phyloP scores from a whole-genome alignment of 2,329 filamentous ascomycete genomes.

The Monosporascus cannonballus region DNA sequence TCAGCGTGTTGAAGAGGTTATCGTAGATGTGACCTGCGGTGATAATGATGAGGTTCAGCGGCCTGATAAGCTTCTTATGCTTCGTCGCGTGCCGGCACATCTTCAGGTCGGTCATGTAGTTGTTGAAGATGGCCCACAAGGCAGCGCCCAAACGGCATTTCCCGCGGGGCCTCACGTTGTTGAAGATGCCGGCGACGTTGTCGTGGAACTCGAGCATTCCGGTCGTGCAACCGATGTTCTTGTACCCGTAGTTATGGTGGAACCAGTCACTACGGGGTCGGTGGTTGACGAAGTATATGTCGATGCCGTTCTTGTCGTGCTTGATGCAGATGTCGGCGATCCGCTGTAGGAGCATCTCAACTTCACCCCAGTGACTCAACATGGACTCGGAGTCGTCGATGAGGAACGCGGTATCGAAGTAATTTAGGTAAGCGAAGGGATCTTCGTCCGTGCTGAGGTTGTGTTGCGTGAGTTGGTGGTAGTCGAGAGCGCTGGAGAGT shows the following conservation, averaged over 20 bases:
- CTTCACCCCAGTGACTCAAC: slow-evolving; percentile 57
- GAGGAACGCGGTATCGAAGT: slow-evolving; percentile 64
- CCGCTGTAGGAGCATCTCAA: slow-evolving; percentile 50
- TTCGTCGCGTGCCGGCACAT: background rate
- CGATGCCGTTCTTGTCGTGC: slow-evolving; percentile 62
- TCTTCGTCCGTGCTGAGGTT: background rate
- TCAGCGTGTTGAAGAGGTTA: slow-evolving; percentile 55
- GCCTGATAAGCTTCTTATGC: slow-evolving; percentile 28
- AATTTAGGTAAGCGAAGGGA: slow-evolving; percentile 32
- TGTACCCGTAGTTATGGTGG: slow-evolving; percentile 12
- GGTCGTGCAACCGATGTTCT: slow-evolving; percentile 15
- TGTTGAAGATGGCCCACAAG: slow-evolving; percentile 12
- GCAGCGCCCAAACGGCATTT: slow-evolving; percentile 11
- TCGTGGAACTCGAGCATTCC: slow-evolving; percentile 17
- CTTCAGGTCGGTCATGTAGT: slow-evolving; percentile 12
- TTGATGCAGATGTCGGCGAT: slow-evolving; percentile 63
- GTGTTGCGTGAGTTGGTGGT: background rate
- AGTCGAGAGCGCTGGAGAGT: too few relatives aligned
- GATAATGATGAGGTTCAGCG: slow-evolving; percentile 70
- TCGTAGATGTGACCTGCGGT: slow-evolving; percentile 64
- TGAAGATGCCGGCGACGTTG: slow-evolving; percentile 22
- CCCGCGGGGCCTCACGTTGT: slow-evolving; percentile 15
- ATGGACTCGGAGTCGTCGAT: slow-evolving; percentile 69
- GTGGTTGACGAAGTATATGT: slow-evolving; percentile 68
- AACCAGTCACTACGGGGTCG: slow-evolving; percentile 16